Base-by-base conservation (phyloP, 2,329 filamentous ascomycete genomes). In the Talaromyces pinophilus region DNA sequence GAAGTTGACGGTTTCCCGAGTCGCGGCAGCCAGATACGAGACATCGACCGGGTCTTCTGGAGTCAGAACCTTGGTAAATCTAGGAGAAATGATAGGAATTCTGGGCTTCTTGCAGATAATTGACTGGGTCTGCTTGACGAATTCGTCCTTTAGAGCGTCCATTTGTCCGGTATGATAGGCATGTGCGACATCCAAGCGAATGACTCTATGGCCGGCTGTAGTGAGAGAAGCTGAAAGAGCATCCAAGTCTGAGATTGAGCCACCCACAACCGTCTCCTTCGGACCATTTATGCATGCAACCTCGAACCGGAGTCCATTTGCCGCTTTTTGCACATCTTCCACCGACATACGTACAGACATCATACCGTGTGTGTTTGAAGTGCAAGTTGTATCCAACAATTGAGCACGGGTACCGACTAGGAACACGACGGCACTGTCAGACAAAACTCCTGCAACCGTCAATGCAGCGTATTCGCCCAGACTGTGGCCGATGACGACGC, bases 401-500 rank as follows among this genome's bases (percentile, higher is more conserved):
- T 68, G 50, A 13, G 74, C 75, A n/a, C 76, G 68, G 54, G 67
- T 72, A 11, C 75, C 75, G 17, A 75, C 73, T 25, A 77, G 67
- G 42, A 72, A 75, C 54, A 76, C 70, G 11, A 71, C 71, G 42
- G 75, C 73, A 3, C 68, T 68, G 33, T 70, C 67, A 15, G 71
- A 72, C 1, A 76, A 60, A n/a, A 76, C 74, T 44, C 75, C 74
- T 8, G 75, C 71, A 38, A 71, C 71, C 61, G 72, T 68, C 7
- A 76, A 70, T 46, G 74, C 74, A 38, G 74, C 73, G 61, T 76
- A 76, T 60, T 76, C 74, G 8, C 75, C 75, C 35, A 76, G 55
- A 11, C 73, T 75, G 67, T 78, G 75, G 19, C 76, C 76, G 48
- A 77, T 71, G 17, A 76, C 73, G 11, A 71, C 70, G 55, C 62